These are phyloP conservation scores for Lignosus rhinocerotis DNA, from an alignment of 1,284 basidiomycete genomes.

Conservation along the genomic window DNA sequence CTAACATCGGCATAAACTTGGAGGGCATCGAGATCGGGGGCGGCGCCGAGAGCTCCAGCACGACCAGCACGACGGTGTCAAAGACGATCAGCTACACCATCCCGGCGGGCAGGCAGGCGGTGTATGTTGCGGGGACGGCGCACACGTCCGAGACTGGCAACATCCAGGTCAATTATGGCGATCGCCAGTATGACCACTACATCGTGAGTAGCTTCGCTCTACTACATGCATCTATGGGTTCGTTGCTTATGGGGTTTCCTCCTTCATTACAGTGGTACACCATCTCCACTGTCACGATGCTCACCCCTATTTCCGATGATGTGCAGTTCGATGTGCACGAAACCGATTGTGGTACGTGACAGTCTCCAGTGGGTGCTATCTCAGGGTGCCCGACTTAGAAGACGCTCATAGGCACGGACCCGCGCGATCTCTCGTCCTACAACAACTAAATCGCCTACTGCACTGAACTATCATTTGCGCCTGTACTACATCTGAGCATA, in stretches of 20 bases:
- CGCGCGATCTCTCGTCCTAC: not conserved
- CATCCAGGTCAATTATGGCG: conserved; percentile 11
- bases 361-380: no score
- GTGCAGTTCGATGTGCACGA: conserved; percentile 14
- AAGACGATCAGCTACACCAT: conserved; percentile 8
- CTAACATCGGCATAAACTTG: conserved; percentile 7
- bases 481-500: no score
- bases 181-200: conserved; percentile 6
- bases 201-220: not conserved
- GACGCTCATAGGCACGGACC: not conserved
- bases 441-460: not conserved
- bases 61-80: conserved; percentile 2
- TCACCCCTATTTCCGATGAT: conserved; percentile 3
- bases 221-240: not conserved
- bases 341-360: conserved; percentile 4
- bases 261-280: conserved; percentile 4
- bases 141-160: conserved; percentile 3
- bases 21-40: conserved; percentile 11
- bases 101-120: conserved; percentile 7
- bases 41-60: not conserved
- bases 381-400: not conserved
- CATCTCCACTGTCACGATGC: conserved; percentile 3
- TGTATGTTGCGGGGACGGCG: conserved; percentile 6
- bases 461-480: no score
- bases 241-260: not conserved